A percentile compares a stretch with the other conserved stretches of the same genome.
phyloP scores from a whole-genome alignment of 164 flowering plant species.

The Echeveria elegans region DNA sequence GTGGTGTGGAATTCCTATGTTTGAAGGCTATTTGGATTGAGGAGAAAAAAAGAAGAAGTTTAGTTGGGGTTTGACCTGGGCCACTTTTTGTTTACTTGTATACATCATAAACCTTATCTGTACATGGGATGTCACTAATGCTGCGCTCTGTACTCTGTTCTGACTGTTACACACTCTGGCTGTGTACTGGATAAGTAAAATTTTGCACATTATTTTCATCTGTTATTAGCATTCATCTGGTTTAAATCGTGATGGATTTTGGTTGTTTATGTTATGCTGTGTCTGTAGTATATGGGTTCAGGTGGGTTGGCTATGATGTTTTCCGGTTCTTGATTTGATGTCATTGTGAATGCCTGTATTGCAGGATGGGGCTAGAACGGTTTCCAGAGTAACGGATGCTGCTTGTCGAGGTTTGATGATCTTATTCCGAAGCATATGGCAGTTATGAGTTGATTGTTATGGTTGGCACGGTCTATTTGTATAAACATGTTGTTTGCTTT shows the following conservation, averaged over 20 bases:
- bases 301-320: not conserved
- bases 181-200: too few relatives aligned
- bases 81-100: constrained; percentile 1
- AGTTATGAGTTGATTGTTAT: constrained; percentile 7
- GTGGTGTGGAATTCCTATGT: not conserved
- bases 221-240: too few relatives aligned
- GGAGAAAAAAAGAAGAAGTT: not conserved
- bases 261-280: not conserved
- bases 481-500: constrained; percentile 1
- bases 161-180: too few relatives aligned
- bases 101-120: not conserved
- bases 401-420: constrained; percentile 28
- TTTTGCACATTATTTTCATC: too few relatives aligned
- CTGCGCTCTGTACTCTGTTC: too few relatives aligned
- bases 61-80: not conserved
- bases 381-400: constrained; percentile 46
- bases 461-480: not conserved
- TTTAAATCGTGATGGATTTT: too few relatives aligned
- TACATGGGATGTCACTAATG: not conserved
- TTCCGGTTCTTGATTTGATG: not conserved
- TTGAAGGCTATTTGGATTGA: not conserved
- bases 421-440: not conserved
- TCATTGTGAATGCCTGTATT: constrained; percentile 8
- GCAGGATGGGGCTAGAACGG: constrained; percentile 37
- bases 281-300: not conserved